Evolutionary conservation across 2,329 filamentous ascomycete species (phyloP).

Genomic region (Aureobasidium namibiae): DNA sequence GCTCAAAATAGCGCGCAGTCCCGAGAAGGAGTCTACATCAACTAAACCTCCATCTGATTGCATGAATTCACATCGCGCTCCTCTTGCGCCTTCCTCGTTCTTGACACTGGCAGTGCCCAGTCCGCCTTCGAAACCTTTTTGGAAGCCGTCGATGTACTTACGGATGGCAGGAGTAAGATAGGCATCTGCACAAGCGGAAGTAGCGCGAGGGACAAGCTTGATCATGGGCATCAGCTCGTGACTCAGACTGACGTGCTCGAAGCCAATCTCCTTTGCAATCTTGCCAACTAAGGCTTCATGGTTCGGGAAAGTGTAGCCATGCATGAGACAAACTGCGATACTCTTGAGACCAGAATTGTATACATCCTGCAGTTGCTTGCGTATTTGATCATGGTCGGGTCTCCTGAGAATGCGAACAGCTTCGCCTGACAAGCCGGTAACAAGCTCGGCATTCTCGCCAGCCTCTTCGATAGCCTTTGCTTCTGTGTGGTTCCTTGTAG

Average conservation of each 20-base stretch:
- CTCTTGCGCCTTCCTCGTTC: constrained; percentile 53
- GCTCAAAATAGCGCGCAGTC: constrained; percentile 75
- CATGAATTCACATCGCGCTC: constrained; percentile 89
- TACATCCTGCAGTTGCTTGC: constrained; percentile 55
- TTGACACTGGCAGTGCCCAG: constrained; percentile 69
- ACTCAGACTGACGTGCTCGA: constrained; percentile 71
- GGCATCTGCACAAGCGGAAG: constrained; percentile 70
- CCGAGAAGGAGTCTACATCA: constrained; percentile 60
- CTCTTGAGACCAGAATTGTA: constrained; percentile 66
- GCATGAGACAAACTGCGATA: constrained; percentile 85
- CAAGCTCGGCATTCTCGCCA: constrained; percentile 45
- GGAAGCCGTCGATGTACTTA: constrained; percentile 70
- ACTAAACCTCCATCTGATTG: constrained; percentile 69
- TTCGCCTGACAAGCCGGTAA: constrained; percentile 66
- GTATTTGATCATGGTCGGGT: constrained; percentile 50
- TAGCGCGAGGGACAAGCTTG: constrained; percentile 67
- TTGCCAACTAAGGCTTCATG: constrained; percentile 73
- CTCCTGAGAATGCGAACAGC: constrained; percentile 60
- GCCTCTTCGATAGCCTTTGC: constrained; percentile 43
- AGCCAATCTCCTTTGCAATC: constrained; percentile 72
- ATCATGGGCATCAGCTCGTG: constrained; percentile 85
- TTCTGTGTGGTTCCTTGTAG: constrained; percentile 53
- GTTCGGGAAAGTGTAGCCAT: constrained; percentile 82
- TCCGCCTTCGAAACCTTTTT: constrained; percentile 71
- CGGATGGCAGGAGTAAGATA: constrained; percentile 73